Evolutionary conservation across 345 rosid genomes (phyloP).

Genomic region (Dimocarpus longan): DNA sequence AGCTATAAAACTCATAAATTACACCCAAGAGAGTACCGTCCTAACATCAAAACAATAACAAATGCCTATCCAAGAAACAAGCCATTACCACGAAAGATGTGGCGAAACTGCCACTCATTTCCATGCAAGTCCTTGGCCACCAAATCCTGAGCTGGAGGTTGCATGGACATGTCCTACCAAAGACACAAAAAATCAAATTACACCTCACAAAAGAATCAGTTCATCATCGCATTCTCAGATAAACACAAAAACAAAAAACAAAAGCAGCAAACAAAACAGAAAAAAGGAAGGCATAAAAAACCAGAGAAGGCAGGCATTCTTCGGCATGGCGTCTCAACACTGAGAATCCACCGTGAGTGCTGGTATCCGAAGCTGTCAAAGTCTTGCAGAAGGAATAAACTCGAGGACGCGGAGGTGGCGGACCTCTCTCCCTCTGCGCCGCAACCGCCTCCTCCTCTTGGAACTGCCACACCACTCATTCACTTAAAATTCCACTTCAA

Average conservation of each 20-base stretch:
- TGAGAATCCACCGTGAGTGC: conserved; percentile 74
- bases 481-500: neutral
- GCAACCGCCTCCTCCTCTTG: conserved; percentile 38
- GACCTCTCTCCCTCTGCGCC: conserved; percentile 34
- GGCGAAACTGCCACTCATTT: conserved; percentile 62
- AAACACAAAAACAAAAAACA: neutral
- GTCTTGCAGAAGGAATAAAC: conserved; percentile 57
- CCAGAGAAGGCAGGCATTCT: conserved; percentile 68
- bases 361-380: conserved; percentile 66
- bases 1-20: neutral
- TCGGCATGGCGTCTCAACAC: conserved; percentile 65
- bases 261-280: neutral
- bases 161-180: conserved; percentile 61
- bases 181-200: neutral
- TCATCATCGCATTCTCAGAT: neutral
- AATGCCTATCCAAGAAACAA: neutral
- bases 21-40: neutral
- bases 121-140: conserved; percentile 66
- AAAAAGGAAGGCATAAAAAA: conserved; percentile 18
- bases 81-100: conserved; percentile 53
- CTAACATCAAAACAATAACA: conserved; percentile 5
- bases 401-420: conserved; percentile 35
- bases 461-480: conserved; percentile 23
- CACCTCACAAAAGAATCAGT: neutral
- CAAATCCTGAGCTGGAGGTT: conserved; percentile 71